Evolutionary conservation across 2,329 filamentous ascomycete genomes (phyloP).

Genomic region (Aspergillus viridinutans): DNA sequence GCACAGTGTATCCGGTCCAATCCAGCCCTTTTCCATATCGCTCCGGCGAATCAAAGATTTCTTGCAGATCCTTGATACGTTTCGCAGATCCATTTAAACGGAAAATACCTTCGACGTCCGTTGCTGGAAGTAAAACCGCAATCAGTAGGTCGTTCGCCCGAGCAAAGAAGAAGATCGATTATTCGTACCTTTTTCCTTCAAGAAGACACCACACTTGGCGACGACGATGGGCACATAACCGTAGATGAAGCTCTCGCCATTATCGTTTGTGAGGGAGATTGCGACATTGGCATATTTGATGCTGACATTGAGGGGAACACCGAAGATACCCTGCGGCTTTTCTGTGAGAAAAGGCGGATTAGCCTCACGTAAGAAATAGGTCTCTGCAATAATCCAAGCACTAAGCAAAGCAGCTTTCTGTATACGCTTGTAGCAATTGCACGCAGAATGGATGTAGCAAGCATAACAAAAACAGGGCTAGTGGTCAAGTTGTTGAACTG

Average conservation of each 20-base stretch:
- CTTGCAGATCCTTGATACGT: constrained; percentile 93
- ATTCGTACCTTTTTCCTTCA: constrained; percentile 89
- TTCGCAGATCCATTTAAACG: constrained; percentile 94
- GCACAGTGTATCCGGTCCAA: constrained; percentile 96
- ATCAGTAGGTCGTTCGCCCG: constrained; percentile 1
- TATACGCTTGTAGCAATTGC: neutral
- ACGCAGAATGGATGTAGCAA: neutral
- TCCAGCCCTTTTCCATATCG: constrained; percentile 94
- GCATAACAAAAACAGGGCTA: neutral
- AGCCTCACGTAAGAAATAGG: constrained; percentile 4
- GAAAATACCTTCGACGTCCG: constrained; percentile 93
- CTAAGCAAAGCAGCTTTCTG: neutral
- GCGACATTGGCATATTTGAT: constrained; percentile 98
- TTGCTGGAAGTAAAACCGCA: constrained; percentile 58
- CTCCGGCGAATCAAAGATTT: constrained; percentile 87
- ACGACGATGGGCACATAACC: constrained; percentile 98
- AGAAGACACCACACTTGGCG: constrained; percentile 92
- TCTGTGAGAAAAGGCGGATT: constrained; percentile 15
- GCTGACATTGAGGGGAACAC: constrained; percentile 85
- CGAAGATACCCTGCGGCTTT: constrained; percentile 75
- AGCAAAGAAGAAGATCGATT: constrained; percentile 20
- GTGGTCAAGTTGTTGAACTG: neutral
- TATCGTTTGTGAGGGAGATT: constrained; percentile 88
- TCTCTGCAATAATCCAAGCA: neutral
- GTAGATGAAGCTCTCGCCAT: constrained; percentile 94